A percentile compares a stretch with the other conserved stretches of the same genome.
Conservation (phyloP, 768 basidiomycete genomes). For the Lentinula aciculospora region DNA sequence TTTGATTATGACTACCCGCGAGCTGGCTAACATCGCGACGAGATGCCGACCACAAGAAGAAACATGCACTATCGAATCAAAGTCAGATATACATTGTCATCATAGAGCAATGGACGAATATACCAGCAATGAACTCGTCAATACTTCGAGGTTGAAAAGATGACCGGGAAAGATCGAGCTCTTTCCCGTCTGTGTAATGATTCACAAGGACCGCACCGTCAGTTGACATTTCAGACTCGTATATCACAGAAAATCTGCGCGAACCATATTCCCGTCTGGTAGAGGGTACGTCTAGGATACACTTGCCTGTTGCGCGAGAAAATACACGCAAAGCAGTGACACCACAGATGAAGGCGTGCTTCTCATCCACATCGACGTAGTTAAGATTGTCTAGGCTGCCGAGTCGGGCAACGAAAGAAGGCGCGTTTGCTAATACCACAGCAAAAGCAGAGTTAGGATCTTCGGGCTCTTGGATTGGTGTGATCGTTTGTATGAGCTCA, state of each 20-base stretch:
- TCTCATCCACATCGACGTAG: constrained; percentile 62
- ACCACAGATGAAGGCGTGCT: constrained; percentile 58
- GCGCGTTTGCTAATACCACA: neutral
- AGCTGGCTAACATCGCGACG: constrained; percentile 30
- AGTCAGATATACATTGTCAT: neutral
- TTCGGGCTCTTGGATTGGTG: constrained; percentile 25
- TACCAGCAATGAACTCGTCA: constrained; percentile 46
- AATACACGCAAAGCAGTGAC: constrained; percentile 44
- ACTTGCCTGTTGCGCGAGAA: constrained; percentile 36
- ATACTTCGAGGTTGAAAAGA: constrained; percentile 13
- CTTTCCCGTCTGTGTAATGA: neutral
- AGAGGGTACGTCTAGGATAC: constrained; percentile 38
- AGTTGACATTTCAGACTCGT: constrained; percentile 5
- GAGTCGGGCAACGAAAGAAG: neutral
- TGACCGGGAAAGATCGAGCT: neutral
- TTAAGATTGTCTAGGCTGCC: constrained; percentile 33
- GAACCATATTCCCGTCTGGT: constrained; percentile 24
- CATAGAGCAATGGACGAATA: constrained; percentile 9
- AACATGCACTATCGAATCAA: constrained; percentile 31
- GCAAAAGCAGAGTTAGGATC: neutral
- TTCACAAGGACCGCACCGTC: constrained; percentile 6
- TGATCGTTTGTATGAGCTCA: constrained; percentile 40
- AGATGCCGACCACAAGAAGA: constrained; percentile 46
- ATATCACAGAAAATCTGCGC: constrained; percentile 24
- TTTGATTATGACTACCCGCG: constrained; percentile 35